Evolutionary conservation across 2,329 filamentous ascomycete species (phyloP).

Genomic region (Microcera coccophila): DNA sequence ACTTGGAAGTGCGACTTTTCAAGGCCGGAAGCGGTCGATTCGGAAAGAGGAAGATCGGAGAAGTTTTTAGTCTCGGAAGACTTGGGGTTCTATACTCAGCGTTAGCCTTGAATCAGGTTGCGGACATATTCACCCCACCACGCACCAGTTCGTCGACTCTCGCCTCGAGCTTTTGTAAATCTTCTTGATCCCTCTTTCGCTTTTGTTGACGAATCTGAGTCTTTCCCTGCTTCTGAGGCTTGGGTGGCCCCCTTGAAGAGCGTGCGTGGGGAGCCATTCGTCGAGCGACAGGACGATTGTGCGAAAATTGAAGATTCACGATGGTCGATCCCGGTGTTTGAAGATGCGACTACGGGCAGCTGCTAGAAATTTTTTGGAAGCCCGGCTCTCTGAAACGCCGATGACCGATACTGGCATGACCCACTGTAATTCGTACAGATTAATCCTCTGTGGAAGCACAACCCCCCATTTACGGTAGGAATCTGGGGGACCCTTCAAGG

Average conservation of each 20-base stretch:
- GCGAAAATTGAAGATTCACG: slow-evolving; percentile 3
- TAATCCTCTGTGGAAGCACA: too few relatives aligned
- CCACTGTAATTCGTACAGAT: too few relatives aligned
- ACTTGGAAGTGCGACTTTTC: slow-evolving; percentile 83
- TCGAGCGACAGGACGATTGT: slow-evolving; percentile 1
- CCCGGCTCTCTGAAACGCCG: slow-evolving; percentile 13
- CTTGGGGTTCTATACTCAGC: slow-evolving; percentile 54
- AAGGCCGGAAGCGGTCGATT: slow-evolving; percentile 73
- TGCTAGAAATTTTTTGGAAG: slow-evolving; percentile 27
- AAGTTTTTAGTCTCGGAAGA: slow-evolving; percentile 63
- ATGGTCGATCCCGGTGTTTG: slow-evolving; percentile 2
- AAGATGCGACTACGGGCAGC: slow-evolving; percentile 12
- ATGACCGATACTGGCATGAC: slow-evolving; percentile 20
- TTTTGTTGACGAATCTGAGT: slow-evolving; percentile 35
- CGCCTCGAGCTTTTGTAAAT: slow-evolving; percentile 32
- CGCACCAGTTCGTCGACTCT: slow-evolving; percentile 34
- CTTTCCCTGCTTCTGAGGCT: slow-evolving; percentile 27
- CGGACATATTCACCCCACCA: slow-evolving; percentile 8
- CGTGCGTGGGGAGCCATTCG: slow-evolving; percentile 25
- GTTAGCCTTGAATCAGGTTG: too few relatives aligned
- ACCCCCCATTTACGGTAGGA: too few relatives aligned
- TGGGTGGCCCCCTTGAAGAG: slow-evolving; percentile 22
- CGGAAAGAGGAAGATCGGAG: slow-evolving; percentile 78
- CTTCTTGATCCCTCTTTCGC: slow-evolving; percentile 37
- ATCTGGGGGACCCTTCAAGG: too few relatives aligned